Evolutionary conservation across 306 rosid species (phyloP).

Genomic region (Cucurbita moschata): DNA sequence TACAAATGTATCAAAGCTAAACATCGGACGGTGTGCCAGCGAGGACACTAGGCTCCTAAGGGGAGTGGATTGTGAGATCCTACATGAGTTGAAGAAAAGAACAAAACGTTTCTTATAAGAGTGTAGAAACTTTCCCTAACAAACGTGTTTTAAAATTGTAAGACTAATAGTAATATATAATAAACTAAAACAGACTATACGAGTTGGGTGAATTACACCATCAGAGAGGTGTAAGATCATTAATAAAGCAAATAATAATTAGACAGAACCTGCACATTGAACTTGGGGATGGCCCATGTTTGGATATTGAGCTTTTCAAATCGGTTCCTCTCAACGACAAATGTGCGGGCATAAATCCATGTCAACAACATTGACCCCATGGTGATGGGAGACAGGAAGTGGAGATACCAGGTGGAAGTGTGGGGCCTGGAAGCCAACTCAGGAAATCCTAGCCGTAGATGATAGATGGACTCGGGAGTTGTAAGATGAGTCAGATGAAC

Average conservation of each 20-base stretch:
- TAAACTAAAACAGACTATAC: too few relatives aligned
- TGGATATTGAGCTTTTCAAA: constrained; percentile 17
- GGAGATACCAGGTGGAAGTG: constrained; percentile 15
- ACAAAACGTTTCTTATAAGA: too few relatives aligned
- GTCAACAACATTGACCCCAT: constrained; percentile 12
- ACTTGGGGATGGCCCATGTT: constrained; percentile 27
- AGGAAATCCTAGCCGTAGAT: constrained; percentile 21
- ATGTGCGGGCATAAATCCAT: constrained; percentile 12
- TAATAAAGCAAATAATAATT: not conserved
- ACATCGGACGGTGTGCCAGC: too few relatives aligned
- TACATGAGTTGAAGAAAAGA: fast-evolving
- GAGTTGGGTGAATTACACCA: too few relatives aligned
- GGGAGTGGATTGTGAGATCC: too few relatives aligned
- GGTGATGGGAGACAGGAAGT: constrained; percentile 27
- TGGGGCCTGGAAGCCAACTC: constrained; percentile 20
- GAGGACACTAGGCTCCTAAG: too few relatives aligned
- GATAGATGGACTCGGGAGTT: constrained; percentile 20
- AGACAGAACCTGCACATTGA: not conserved
- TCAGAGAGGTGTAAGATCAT: too few relatives aligned
- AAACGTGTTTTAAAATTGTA: too few relatives aligned
- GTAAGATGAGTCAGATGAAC: constrained; percentile 27
- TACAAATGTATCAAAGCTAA: too few relatives aligned
- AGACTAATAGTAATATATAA: too few relatives aligned
- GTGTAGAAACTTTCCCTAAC: too few relatives aligned
- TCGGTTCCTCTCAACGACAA: constrained; percentile 15